Evolutionary conservation across 106 monocot genomes (phyloP), one percentile per base, ranked within the genome.

Genomic region (Dioscorea zingiberensis): DNA sequence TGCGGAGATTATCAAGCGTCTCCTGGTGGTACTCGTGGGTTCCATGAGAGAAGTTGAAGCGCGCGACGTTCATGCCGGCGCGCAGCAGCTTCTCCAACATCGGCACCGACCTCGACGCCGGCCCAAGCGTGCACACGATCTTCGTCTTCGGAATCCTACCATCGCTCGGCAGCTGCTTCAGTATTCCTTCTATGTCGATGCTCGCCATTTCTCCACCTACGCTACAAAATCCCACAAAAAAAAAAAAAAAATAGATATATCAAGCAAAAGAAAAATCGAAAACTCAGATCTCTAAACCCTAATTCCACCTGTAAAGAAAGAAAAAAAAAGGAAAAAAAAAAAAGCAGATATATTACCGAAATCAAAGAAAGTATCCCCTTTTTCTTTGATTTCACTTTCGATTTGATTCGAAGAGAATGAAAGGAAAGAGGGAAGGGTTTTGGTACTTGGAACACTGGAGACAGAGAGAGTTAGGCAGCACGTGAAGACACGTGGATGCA

Each of bases 1-100:
- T 55, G 32, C 54, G 59, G 72, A 88, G 81, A 51, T 84, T 84
- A 13, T 88, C 72, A 21, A 88, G 84, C 5, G 88, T 88, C 77
- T 88, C 88, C 71, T 81, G 75, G 44, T 88, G 88, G 55, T 88
- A 88, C 71, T 81, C 81, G 55, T 88, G 88, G 4, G 74, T 55
- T 3, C 88, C 88, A 24, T 81, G 81, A 8, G 81, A 84, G 73
- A 88, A 88, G 49, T 88, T 88, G 81, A 88, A 88, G 25, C 84
- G 47, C n/a, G 84, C 84, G 10, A 88, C 81, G 62, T 84, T 88
- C 88, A 81, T 84, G 48, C 84, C 84, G 3, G 88, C 84, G 48
- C 81, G 49, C 67, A 88, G 67, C 60, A 88, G 84, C 78, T 81
- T 88, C 84, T 84, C 84, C 59, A 76, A 55, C 88, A 84, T 88